A percentile compares a stretch with the other conserved stretches of the same genome.
Evolutionary conservation across 2,329 filamentous ascomycete genomes (phyloP).

Genomic region (Claviceps digitariae): DNA sequence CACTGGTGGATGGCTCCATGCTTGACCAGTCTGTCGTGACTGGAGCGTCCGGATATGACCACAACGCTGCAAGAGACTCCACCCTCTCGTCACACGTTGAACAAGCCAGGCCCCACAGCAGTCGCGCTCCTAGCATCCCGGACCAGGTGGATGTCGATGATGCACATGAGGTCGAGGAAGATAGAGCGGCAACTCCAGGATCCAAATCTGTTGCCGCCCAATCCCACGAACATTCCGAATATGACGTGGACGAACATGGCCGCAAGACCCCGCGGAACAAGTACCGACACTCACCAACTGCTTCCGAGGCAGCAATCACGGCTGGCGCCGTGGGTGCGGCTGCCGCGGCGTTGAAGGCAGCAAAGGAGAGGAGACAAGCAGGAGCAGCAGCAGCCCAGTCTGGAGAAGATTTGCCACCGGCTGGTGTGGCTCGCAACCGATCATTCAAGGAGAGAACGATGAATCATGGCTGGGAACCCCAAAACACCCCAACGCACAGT

Average conservation of each 20-base stretch:
- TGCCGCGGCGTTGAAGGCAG: slow-evolving; percentile 36
- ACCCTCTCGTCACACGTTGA: slow-evolving; percentile 22
- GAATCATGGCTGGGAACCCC: slow-evolving; percentile 36
- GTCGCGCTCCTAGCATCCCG: slow-evolving; percentile 23
- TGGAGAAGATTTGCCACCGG: slow-evolving; percentile 29
- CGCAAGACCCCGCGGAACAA: slow-evolving; percentile 35
- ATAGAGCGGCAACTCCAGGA: slow-evolving; percentile 27
- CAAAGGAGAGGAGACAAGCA: slow-evolving; percentile 31
- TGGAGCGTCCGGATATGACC: slow-evolving; percentile 38
- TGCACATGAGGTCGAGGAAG: slow-evolving; percentile 24
- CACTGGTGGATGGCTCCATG: slow-evolving; percentile 64
- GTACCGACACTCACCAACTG: slow-evolving; percentile 38
- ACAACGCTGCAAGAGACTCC: slow-evolving; percentile 25
- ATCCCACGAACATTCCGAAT: slow-evolving; percentile 38
- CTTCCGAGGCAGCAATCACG: slow-evolving; percentile 44
- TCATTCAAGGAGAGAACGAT: slow-evolving; percentile 54
- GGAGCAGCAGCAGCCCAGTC: slow-evolving; percentile 17
- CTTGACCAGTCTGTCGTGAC: slow-evolving; percentile 57
- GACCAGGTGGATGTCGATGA: slow-evolving; percentile 28
- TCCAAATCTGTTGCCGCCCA: slow-evolving; percentile 21
- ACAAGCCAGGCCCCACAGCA: slow-evolving; percentile 16
- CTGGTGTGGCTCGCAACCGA: slow-evolving; percentile 44
- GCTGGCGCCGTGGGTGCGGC: slow-evolving; percentile 40
- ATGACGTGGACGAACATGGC: slow-evolving; percentile 44
- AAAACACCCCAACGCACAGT: slow-evolving; percentile 44